A percentile compares a stretch with the other conserved stretches of the same genome.
These are phyloP conservation scores for Erigeron philadelphicus DNA, from an alignment of 140 eudicot species.

Conservation along the genomic window DNA sequence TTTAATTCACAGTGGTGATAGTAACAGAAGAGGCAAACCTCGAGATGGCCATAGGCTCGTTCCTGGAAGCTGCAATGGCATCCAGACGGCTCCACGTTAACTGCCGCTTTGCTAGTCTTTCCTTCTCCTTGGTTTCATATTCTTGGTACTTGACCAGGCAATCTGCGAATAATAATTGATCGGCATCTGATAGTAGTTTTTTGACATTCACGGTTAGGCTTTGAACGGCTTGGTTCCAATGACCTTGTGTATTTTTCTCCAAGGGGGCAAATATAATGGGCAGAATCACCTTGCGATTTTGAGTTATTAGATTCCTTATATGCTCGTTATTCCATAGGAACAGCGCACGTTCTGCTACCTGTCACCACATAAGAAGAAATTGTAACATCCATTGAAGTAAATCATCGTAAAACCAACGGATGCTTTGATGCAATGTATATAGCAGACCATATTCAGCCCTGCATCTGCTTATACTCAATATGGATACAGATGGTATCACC, in stretches of 20 bases:
- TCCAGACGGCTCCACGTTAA: constrained; percentile 61
- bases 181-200: constrained; percentile 59
- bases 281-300: constrained; percentile 63
- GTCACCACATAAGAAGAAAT: constrained; percentile 18
- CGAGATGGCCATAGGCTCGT: constrained; percentile 40
- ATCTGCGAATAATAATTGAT: constrained; percentile 54
- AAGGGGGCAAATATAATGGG: constrained; percentile 56
- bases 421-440: too few species aligned
- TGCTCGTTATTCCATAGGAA: constrained; percentile 79
- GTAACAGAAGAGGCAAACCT: constrained; percentile 35
- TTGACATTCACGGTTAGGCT: constrained; percentile 61
- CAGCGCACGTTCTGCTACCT: constrained; percentile 79
- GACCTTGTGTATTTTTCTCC: constrained; percentile 55
- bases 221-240: constrained; percentile 85
- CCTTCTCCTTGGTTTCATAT: constrained; percentile 48
- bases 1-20: constrained; percentile 17
- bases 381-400: not conserved
- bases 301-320: constrained; percentile 49
- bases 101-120: constrained; percentile 43
- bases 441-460: too few species aligned
- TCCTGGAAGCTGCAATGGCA: constrained; percentile 49
- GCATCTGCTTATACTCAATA: too few species aligned
- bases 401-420: too few species aligned
- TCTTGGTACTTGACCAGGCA: constrained; percentile 53
- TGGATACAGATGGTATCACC: too few species aligned